Evolutionary conservation across 2,329 filamentous ascomycete genomes (phyloP).

Genomic region (Capronia epimyces): DNA sequence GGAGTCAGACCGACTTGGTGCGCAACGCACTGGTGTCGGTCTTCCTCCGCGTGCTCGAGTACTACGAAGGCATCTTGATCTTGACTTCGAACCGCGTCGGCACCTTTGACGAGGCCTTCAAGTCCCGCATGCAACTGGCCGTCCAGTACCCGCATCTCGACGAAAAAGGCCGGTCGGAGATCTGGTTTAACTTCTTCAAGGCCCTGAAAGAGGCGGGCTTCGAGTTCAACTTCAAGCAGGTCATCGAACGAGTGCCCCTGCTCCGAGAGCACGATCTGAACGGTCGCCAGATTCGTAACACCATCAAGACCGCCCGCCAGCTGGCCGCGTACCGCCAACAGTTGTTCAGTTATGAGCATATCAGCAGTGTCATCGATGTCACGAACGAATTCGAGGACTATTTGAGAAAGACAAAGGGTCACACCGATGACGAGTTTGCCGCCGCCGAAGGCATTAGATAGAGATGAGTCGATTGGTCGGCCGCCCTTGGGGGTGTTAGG

Average conservation of each 20-base stretch:
- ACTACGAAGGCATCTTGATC: constrained; percentile 33
- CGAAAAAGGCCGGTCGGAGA: constrained; percentile 1
- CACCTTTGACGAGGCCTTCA: constrained; percentile 35
- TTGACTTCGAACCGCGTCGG: constrained; percentile 33
- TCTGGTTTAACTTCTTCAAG: constrained; percentile 12
- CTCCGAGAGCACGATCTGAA: constrained; percentile 30
- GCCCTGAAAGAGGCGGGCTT: constrained; percentile 1
- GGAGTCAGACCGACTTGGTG: constrained; percentile 38
- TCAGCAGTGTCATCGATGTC: background rate
- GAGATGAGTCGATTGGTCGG: no score
- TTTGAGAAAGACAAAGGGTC: background rate
- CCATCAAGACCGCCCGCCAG: constrained; percentile 38
- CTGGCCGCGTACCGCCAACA: constrained; percentile 8
- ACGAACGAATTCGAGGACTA: background rate
- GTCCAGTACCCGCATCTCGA: constrained; percentile 45
- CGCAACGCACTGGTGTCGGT: constrained; percentile 44
- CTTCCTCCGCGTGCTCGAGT: constrained; percentile 29
- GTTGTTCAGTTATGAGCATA: background rate
- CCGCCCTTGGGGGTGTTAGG: no score
- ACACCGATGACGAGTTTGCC: background rate
- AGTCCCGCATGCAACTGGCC: constrained; percentile 40
- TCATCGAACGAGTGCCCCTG: constrained; percentile 28
- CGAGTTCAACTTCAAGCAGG: constrained; percentile 30
- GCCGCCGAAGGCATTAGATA: no score
- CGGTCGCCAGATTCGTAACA: constrained; percentile 42